These are phyloP conservation scores for Logfia minima DNA, from an alignment of 129 eudicot genomes.

Conservation along the genomic window DNA sequence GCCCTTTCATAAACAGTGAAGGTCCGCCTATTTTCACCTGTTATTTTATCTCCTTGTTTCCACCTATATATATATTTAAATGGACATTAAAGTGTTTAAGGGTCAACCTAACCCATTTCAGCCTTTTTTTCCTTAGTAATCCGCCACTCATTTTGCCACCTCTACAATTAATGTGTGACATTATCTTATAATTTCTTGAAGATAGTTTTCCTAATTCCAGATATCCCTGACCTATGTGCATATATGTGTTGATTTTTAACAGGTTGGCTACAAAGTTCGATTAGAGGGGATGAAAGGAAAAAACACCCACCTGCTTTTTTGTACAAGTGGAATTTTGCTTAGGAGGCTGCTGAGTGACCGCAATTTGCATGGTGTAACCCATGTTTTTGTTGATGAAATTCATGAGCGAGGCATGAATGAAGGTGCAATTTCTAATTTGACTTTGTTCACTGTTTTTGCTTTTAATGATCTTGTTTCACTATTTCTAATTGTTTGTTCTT, in stretches of 20 bases:
- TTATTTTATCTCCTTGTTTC: too few relatives aligned
- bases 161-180: not conserved
- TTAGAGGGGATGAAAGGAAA: slow-evolving; percentile 98
- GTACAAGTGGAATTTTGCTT: slow-evolving; percentile 98
- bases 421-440: slow-evolving; percentile 49
- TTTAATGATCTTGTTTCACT: slow-evolving; percentile 17
- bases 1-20: too few relatives aligned
- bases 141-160: not conserved
- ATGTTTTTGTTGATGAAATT: slow-evolving; percentile 98
- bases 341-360: slow-evolving; percentile 89
- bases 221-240: slow-evolving; percentile 16
- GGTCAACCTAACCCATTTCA: not conserved
- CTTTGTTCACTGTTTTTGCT: slow-evolving; percentile 3
- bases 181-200: not conserved
- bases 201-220: not conserved
- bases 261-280: slow-evolving; percentile 98
- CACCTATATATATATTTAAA: too few relatives aligned
- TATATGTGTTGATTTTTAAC: slow-evolving; percentile 31
- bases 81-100: not conserved
- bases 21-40: too few relatives aligned
- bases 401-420: slow-evolving; percentile 99
- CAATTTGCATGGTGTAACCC: slow-evolving; percentile 87
- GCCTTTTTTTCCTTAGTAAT: not conserved
- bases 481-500: slow-evolving; percentile 21
- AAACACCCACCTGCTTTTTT: slow-evolving; percentile 93